Base-by-base conservation (phyloP, 306 rosid genomes). In the Begonia fuchsioides region DNA sequence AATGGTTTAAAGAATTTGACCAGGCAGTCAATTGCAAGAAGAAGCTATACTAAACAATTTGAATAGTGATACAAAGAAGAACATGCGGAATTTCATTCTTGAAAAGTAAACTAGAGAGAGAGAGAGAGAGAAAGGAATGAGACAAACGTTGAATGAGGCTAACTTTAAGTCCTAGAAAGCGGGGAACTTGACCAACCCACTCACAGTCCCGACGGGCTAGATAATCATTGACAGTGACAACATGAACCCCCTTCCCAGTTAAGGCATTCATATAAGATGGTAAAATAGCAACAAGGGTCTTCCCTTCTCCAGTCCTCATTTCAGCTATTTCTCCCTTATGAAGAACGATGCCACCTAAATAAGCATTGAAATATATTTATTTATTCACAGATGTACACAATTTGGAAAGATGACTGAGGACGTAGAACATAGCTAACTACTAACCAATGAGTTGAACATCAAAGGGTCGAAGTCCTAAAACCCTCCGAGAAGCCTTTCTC, bases 121-220 rank as follows among this genome's bases (percentile, higher is more conserved):
- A n/a, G n/a, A n/a, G 43, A 17, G 55, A 46, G 15, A 52, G 45
- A 49, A 26, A 55, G 66, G 69, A 55, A 66, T 10, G 81, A 68
- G 74, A 84, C 97, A 56, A 84, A 90, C 92, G 97, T 66, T 90
- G 97, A 61, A 90, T 90, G 65, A 90, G 94, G 79, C 98, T 95
- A 79, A 90, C 98, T 92, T 84, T 84, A 86, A 90, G 60, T 58
- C 97, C 95, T 60, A 90, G 97, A 74, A 90, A 90, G 65, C 97
- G 95, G 45, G 95, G 92, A 60, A 90, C 92, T 72, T 90, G 97
- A 62, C 95, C 97, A 63, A 90, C 97, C 97, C 97, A 90, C 69
- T 90, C 97, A 50, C 95, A 84, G 62, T 90, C 97, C 5, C 95
- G 71, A 18, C 95, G 80, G 41, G 98, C 98, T 56, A 90, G 76